Evolutionary conservation across 352 stramenopile species (phyloP), one percentile per base, ranked within the genome.

Genomic region (Phytophthora parvispora): DNA sequence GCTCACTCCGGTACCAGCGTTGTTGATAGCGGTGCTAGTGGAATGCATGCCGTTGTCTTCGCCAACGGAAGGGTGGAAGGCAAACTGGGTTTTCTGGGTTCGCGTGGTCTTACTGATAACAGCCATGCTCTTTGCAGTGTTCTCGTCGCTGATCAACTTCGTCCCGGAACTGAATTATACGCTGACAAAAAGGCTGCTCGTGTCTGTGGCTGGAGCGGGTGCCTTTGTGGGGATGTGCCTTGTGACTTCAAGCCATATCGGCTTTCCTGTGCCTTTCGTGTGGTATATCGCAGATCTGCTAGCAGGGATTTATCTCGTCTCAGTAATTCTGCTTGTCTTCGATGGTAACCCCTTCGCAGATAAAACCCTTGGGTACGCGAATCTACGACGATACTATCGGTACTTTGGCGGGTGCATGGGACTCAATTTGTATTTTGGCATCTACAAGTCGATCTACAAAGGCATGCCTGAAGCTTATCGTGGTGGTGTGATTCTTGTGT

Each of bases 81-180:
- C 52, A 25, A 69, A 69, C 15, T 69, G 52, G 61, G 43, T 69
- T 12, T 69, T 69, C 20, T 69, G 47, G 47, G 20, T 34, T 51
- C 45, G 45, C 8, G 20, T 51, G 45, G 43, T 3, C 20, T 29
- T 32, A 24, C 12, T 51, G 6, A 31, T 28, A 51, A 40, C 34
- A 6, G 50, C n/a, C 18, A 45, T 58, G 51, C 29, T 58, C 12
- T 58, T 58, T 20, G 50, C 50, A 16, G 24, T 47, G 49, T 10
- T 42, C 28, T 56, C 28, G 40, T 48, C n/a, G n/a, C 40, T 48
- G 15, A 48, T 15, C 13, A 48, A 48, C 40, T 48, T 48, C 16
- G 38, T 45, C 38, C 38, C 38, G 18, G 38, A 45, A 45, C 18
- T 45, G 38, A 24, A 13, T 18, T 45, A 45, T 18, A 24, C 38